These are phyloP conservation scores for Xylariaceae sp. DNA, from an alignment of 2,329 filamentous ascomycete species.

Conservation along the genomic window DNA sequence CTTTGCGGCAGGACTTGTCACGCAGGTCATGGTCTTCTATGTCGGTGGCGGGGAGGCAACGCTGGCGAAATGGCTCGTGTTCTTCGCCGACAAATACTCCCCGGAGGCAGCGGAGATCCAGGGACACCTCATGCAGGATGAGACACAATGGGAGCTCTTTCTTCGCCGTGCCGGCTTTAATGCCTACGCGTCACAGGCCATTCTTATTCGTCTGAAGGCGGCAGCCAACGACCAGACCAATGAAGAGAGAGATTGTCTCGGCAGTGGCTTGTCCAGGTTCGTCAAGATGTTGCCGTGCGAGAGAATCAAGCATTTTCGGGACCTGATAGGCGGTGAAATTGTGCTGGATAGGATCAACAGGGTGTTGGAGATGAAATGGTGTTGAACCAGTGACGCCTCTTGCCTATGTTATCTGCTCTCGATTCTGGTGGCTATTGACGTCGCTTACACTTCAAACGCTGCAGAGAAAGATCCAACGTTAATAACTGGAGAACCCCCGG, in stretches of 20 bases:
- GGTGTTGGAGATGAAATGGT: constrained; percentile 47
- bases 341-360: constrained; percentile 48
- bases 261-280: constrained; percentile 48
- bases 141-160: constrained; percentile 64
- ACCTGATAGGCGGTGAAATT: constrained; percentile 47
- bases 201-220: constrained; percentile 46
- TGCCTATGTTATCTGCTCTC: constrained; percentile 1
- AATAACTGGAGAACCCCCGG: too few species aligned
- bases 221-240: constrained; percentile 19
- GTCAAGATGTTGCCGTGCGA: constrained; percentile 49
- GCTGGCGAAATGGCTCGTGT: constrained; percentile 50
- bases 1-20: constrained; percentile 40
- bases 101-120: constrained; percentile 21
- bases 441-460: constrained; percentile 4
- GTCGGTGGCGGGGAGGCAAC: constrained; percentile 46
- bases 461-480: too few species aligned
- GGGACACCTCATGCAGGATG: constrained; percentile 43
- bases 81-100: constrained; percentile 43
- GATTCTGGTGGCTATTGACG: constrained; percentile 6
- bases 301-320: constrained; percentile 45
- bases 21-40: constrained; percentile 38
- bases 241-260: constrained; percentile 11
- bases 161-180: constrained; percentile 63
- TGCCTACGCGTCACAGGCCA: constrained; percentile 62
- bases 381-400: constrained; percentile 20